Conservation (phyloP, 306 rosid species). For the Astragalus membranaceus region DNA sequence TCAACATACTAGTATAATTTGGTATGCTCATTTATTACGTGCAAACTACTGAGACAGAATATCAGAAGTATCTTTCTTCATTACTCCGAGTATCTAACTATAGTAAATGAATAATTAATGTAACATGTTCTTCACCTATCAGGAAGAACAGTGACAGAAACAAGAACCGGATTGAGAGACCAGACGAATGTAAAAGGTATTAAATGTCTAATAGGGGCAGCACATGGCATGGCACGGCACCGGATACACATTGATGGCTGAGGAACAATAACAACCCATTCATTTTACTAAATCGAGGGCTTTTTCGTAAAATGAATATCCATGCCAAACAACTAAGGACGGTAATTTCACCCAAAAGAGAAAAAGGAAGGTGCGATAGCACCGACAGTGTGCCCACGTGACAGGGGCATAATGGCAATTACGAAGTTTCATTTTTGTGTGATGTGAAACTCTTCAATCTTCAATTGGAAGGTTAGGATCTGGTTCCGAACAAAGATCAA, state of each 20-base stretch:
- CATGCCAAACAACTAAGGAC: background rate
- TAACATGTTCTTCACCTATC: slow-evolving; percentile 25
- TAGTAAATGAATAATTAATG: slow-evolving; percentile 16
- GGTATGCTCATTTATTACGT: slow-evolving; percentile 12
- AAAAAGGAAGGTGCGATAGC: background rate
- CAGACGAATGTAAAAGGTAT: background rate
- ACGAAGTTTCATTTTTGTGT: slow-evolving; percentile 12
- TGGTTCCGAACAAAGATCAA: background rate
- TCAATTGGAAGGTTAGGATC: slow-evolving; percentile 34
- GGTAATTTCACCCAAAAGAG: background rate
- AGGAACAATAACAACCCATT: background rate
- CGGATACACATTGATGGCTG: background rate
- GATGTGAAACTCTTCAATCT: slow-evolving; percentile 17
- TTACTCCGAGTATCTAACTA: background rate
- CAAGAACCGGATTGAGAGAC: background rate
- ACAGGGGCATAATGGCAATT: slow-evolving; percentile 7
- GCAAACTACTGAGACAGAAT: slow-evolving; percentile 21
- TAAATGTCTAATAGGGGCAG: background rate
- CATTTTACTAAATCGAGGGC: too few relatives aligned
- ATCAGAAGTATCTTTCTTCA: slow-evolving; percentile 12
- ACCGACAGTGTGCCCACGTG: slow-evolving; percentile 61
- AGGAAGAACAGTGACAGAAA: slow-evolving; percentile 7
- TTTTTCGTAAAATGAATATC: background rate
- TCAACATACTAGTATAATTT: background rate
- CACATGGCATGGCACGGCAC: background rate